Evolutionary conservation across 371 early-diverging fungal species (phyloP).

Genomic region (Blyttiomyces sp.): DNA sequence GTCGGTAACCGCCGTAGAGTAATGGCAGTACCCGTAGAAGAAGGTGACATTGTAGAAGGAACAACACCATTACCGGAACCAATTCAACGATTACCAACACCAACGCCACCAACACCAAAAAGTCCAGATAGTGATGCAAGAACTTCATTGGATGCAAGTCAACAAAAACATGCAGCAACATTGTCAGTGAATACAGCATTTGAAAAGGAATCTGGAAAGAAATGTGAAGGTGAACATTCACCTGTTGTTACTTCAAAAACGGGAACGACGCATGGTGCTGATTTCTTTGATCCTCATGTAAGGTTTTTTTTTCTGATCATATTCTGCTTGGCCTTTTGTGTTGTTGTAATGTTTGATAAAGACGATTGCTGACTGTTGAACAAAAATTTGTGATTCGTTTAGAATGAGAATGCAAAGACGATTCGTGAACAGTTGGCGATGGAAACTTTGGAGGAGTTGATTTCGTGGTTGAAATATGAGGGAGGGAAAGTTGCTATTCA

Average conservation of each 20-base stretch:
- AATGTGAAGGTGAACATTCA: no score
- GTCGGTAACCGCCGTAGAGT: constrained; percentile 81
- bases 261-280: constrained; percentile 42
- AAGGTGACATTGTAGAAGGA: neutral
- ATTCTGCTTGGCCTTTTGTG: neutral
- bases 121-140: no score
- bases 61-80: no score
- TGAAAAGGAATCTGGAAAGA: no score
- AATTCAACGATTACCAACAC: no score
- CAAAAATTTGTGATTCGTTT: no score
- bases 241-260: constrained; percentile 4
- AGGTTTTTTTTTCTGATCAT: neutral
- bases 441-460: constrained; percentile 75
- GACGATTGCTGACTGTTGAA: no score
- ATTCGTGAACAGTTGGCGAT: constrained; percentile 72
- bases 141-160: no score
- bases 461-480: constrained; percentile 69
- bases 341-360: neutral
- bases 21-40: constrained; percentile 14
- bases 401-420: constrained; percentile 63
- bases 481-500: constrained; percentile 79
- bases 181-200: no score
- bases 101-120: no score
- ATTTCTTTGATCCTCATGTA: constrained; percentile 69
- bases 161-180: no score